Evolutionary conservation across 371 early-diverging fungal species (phyloP).

Genomic region (Zopfochytrium polystomum): DNA sequence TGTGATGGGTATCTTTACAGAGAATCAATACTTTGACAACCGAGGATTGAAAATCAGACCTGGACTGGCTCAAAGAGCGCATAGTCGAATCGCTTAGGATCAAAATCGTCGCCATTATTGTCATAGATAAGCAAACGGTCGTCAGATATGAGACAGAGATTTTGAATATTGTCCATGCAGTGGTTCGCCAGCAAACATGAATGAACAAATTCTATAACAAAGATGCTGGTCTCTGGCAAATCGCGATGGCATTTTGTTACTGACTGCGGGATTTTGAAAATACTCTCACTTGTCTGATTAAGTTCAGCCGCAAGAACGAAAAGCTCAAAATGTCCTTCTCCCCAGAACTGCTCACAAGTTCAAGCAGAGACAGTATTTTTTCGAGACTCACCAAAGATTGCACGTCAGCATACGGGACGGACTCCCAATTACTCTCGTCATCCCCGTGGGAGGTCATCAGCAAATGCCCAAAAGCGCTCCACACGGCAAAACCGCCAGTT

Average conservation of each 20-base stretch:
- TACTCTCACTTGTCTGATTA: too few species aligned
- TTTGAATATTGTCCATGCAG: constrained; percentile 56
- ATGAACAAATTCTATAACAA: constrained; percentile 61
- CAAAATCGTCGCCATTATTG: constrained; percentile 66
- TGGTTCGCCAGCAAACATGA: constrained; percentile 11
- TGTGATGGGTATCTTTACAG: constrained; percentile 61
- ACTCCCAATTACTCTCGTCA: not conserved
- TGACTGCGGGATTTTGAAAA: too few species aligned
- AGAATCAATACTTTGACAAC: not conserved
- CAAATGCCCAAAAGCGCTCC: constrained; percentile 78
- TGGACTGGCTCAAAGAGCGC: constrained; percentile 75
- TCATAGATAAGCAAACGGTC: constrained; percentile 72
- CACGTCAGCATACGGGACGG: not conserved
- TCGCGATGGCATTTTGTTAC: too few species aligned
- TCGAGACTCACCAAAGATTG: not conserved
- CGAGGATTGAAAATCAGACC: constrained; percentile 38
- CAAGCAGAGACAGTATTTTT: constrained; percentile 8
- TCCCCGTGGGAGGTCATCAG: constrained; percentile 59
- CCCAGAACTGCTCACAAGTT: constrained; percentile 63
- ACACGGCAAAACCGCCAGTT: constrained; percentile 63
- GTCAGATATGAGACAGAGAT: constrained; percentile 65
- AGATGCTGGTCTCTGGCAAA: too few species aligned
- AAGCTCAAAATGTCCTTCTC: constrained; percentile 65
- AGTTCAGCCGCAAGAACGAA: constrained; percentile 54
- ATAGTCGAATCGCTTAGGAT: constrained; percentile 69